Evolutionary conservation across 2,329 filamentous ascomycete genomes (phyloP), one percentile per base, ranked within the genome.

Genomic region (Tolypocladium sp.): DNA sequence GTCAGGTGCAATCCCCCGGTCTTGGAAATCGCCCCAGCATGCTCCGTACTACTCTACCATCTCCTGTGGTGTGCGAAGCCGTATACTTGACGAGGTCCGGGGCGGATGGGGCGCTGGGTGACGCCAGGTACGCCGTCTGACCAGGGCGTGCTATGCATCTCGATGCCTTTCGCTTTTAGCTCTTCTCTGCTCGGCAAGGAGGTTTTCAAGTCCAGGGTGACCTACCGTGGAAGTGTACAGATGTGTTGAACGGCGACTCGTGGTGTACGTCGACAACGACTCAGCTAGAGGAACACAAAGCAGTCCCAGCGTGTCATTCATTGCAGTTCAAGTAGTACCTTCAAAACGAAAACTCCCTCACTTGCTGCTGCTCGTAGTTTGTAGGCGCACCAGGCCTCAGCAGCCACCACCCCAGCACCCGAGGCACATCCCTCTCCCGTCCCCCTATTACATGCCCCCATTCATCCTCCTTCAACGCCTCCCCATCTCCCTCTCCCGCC

Each of bases 111-210:
- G 4, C 71, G 71, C 64, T 87, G 83, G 1, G 79, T 77, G 2
- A 86, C 67, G 2, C 83, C 83, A 0, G 82, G 81, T 0, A 83
- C 79, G 37, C 84, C 84, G 60, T 87, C 84, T 0, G 82, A 79
- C 83, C 82, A 86, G 0, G 82, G 80, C 0, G 82, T 85, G 25
- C 72, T 70, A 1, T 69, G 63, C 73, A 82, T 80, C 40, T 79
- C 77, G 38, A 84, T 71, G 10, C 77, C 77, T 76, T 22, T n/a
- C 13, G 2, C 12, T 52, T 20, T 64, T 51, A 64, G 30, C 30
- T 33, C 30, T 8, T 33, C 30, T 33, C 2, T 33, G 61, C 10
- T 12, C 27, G 10, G 13, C 5, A 20, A 27, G 33, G 9, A 12
- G 17, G 44, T 42, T 20, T 27, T 8, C n/a, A 17, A 56, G 15